Percentiles rank a stretch among this genome's conserved stretches.
These are phyloP conservation scores for Colletotrichum falcatum DNA, from an alignment of 2,329 filamentous ascomycete genomes.

Conservation along the genomic window DNA sequence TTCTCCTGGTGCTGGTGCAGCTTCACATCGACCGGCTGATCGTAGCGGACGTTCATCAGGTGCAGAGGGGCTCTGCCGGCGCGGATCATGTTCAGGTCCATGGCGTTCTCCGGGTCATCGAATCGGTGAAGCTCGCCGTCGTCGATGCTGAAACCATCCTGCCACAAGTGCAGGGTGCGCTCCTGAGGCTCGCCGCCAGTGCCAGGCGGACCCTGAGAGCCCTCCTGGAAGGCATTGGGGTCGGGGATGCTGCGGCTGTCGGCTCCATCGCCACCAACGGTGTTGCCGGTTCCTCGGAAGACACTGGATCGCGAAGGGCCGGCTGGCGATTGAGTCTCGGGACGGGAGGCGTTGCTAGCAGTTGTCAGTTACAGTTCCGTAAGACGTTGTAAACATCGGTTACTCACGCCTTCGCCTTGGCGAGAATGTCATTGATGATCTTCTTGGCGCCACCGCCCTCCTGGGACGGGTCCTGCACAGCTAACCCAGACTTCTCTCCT, in stretches of 20 bases:
- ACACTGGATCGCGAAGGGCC: conserved; percentile 62
- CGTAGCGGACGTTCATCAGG: conserved; percentile 80
- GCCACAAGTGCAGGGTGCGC: conserved; percentile 83
- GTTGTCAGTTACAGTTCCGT: background rate
- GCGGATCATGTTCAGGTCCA: conserved; percentile 80
- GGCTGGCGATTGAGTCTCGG: conserved; percentile 62
- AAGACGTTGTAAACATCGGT: background rate
- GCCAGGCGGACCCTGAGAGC: conserved; percentile 47
- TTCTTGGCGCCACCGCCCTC: conserved; percentile 60
- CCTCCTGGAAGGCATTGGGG: conserved; percentile 55
- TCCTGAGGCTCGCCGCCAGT: conserved; percentile 65
- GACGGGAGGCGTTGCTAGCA: conserved; percentile 69
- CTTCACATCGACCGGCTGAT: conserved; percentile 83
- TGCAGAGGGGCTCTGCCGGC: conserved; percentile 81
- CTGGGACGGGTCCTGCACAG: conserved; percentile 71
- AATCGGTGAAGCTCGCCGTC: conserved; percentile 83
- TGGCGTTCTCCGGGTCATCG: conserved; percentile 80
- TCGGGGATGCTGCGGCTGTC: conserved; percentile 77
- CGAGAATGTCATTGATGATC: conserved; percentile 72
- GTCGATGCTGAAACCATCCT: conserved; percentile 86
- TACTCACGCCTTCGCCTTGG: conserved; percentile 71
- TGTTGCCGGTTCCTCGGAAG: conserved; percentile 80
- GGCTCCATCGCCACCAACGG: conserved; percentile 81
- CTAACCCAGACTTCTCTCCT: conserved; percentile 83
- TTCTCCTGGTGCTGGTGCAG: conserved; percentile 81